Base-by-base conservation (phyloP, 495 filamentous ascomycete genomes). In the Rhizodiscina lignyota region DNA sequence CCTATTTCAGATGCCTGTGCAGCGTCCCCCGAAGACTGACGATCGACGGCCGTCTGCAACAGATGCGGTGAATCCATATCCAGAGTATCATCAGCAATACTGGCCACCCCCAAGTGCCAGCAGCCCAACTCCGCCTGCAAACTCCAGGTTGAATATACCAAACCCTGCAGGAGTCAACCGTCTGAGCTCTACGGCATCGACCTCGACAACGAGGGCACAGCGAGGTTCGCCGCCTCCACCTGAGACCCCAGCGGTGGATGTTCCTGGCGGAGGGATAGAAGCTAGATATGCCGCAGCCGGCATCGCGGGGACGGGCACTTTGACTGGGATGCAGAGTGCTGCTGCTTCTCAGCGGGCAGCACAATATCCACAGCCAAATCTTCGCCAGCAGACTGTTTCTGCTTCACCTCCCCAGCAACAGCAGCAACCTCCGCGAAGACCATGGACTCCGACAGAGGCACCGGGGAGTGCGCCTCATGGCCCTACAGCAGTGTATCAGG, bases 361-460 rank as follows among this genome's bases (percentile, higher is more conserved):
- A 18, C 80, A 84, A 35, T 91, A 94, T 60, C n/a, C n/a, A n/a
- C n/a, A n/a, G n/a, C 64, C 66, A 5, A 62, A 60, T 21, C 64
- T 66, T 18, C 58, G 41, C 32, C 41, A 47, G 8, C 40, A 35
- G 26, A 34, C 35, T 6, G 31, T 13, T 27, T 5, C 42, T n/a
- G 51, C 52, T 16, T 51, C 49, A 21, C 61, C 59, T 28, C 48
- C 54, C 22, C 51, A 50, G 17, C 56, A 58, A 36, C 45, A 56
- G 36, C 56, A 59, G 35, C 60, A 61, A 6, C 64, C 64, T 35
- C 62, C 71, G 6, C 63, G 68, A 26, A 68, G 87, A 35, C 85
- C 85, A 31, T 97, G 89, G 89, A 97, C 91, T 13, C 89, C 89
- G 1, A 96, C 89, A 19, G 89, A 97, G 51, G 66, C 77, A 36